These are phyloP conservation scores for Pugionium dolabratum DNA, from an alignment of 345 rosid species.

Conservation along the genomic window DNA sequence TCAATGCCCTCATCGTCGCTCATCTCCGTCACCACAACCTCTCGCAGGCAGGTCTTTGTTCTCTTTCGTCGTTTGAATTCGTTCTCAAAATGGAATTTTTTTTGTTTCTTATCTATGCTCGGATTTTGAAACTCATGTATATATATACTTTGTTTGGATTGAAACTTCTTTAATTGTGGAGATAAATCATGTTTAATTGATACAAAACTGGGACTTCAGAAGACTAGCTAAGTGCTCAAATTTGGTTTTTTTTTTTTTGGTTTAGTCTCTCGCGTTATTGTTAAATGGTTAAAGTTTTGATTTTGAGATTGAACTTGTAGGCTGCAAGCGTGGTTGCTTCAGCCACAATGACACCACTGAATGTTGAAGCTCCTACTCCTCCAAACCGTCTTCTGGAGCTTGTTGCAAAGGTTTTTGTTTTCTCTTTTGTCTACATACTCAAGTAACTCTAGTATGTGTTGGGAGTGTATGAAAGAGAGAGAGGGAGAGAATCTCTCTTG, in stretches of 20 bases:
- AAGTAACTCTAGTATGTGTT: neutral
- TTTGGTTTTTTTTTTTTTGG: neutral
- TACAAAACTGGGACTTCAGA: neutral
- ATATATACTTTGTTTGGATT: neutral
- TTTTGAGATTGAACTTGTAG: constrained; percentile 40
- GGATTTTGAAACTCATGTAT: neutral
- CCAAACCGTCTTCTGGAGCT: constrained; percentile 76
- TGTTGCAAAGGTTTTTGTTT: constrained; percentile 64
- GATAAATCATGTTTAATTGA: neutral
- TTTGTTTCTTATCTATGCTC: no score
- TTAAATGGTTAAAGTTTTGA: constrained; percentile 20
- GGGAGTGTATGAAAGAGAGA: neutral
- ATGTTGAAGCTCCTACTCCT: constrained; percentile 63
- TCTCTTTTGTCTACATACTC: neutral
- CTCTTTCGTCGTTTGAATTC: neutral
- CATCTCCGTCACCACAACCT: constrained; percentile 82
- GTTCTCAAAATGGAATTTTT: neutral
- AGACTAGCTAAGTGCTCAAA: constrained; percentile 20
- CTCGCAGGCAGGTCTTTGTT: constrained; percentile 50
- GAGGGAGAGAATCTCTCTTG: neutral
- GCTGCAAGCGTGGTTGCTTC: constrained; percentile 80
- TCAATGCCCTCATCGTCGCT: constrained; percentile 78
- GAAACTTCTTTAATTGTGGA: neutral
- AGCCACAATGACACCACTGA: constrained; percentile 77
- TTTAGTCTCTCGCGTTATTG: neutral